These are phyloP conservation scores for Fagopyrum homotropicum DNA, from an alignment of 148 eudicot species.

Conservation along the genomic window DNA sequence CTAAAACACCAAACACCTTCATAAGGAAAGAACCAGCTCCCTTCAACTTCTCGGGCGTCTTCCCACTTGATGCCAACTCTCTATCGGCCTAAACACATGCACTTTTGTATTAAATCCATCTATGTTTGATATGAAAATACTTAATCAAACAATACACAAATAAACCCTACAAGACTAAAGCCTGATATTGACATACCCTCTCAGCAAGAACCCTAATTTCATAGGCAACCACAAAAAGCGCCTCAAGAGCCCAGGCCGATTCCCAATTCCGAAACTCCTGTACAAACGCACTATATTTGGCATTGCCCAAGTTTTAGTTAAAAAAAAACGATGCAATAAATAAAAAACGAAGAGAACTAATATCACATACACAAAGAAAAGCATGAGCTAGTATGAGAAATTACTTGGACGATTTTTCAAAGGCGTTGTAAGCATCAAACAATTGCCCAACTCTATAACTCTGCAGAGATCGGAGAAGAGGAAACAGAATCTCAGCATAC, in stretches of 20 bases:
- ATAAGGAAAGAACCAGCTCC: conserved; percentile 97
- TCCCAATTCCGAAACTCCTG: conserved; percentile 99
- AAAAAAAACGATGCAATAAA: not conserved
- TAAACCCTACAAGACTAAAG: not conserved
- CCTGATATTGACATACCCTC: conserved; percentile 36
- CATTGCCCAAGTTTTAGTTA: conserved; percentile 18
- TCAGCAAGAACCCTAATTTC: conserved; percentile 96
- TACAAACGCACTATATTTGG: conserved; percentile 61
- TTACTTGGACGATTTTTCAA: conserved; percentile 87
- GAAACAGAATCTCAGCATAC: conserved; percentile 52
- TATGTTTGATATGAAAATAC: not conserved
- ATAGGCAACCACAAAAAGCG: conserved; percentile 68
- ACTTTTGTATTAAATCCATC: not conserved
- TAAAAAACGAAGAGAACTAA: not conserved
- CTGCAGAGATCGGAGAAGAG: conserved; percentile 68
- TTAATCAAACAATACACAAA: not conserved
- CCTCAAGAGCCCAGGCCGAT: conserved; percentile 91
- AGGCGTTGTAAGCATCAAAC: conserved; percentile 68
- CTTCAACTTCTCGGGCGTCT: conserved; percentile 87
- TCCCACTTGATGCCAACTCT: conserved; percentile 83
- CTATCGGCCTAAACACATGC: conserved; percentile 65
- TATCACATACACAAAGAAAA: not conserved
- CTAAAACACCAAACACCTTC: conserved; percentile 96
- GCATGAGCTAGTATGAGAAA: not conserved
- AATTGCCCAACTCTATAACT: conserved; percentile 64